These are phyloP conservation scores for Aspergillus sp. DNA, from an alignment of 2,329 filamentous ascomycete species.

Conservation along the genomic window DNA sequence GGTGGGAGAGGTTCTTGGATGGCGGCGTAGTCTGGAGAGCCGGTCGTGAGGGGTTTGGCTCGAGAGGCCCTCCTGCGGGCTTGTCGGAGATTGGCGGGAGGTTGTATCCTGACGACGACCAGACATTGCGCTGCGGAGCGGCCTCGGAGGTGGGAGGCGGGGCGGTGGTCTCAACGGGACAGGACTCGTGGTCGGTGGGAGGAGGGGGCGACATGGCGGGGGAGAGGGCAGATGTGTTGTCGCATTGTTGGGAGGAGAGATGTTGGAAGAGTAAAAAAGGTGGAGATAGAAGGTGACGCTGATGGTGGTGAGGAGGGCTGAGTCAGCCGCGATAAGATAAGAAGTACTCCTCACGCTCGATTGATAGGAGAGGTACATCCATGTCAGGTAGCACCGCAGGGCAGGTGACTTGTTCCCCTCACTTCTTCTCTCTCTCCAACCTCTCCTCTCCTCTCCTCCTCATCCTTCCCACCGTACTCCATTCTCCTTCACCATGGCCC, in stretches of 20 bases:
- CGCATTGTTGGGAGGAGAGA: not conserved
- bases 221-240: not conserved
- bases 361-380: not conserved
- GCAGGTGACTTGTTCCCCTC: slow-evolving; percentile 11
- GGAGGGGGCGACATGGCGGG: not conserved
- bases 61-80: slow-evolving; percentile 9
- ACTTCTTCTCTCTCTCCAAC: not conserved
- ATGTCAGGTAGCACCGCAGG: not conserved
- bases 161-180: slow-evolving; percentile 21
- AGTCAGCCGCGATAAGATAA: not conserved
- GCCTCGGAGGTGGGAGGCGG: slow-evolving; percentile 45
- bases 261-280: not conserved
- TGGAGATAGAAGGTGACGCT: not conserved
- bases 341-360: not conserved
- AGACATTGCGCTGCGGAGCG: slow-evolving; percentile 35
- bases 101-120: slow-evolving; percentile 33
- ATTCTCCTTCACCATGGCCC: slow-evolving; percentile 22
- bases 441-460: not conserved
- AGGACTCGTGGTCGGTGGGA: not conserved
- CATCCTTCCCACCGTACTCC: not conserved
- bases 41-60: slow-evolving; percentile 11
- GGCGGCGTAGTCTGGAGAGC: slow-evolving; percentile 22
- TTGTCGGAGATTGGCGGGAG: slow-evolving; percentile 16
- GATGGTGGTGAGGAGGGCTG: not conserved
- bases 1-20: slow-evolving; percentile 54